phyloP scores from a whole-genome alignment of 192 early-diverging fungal genomes.

The Pilaira anomala region DNA sequence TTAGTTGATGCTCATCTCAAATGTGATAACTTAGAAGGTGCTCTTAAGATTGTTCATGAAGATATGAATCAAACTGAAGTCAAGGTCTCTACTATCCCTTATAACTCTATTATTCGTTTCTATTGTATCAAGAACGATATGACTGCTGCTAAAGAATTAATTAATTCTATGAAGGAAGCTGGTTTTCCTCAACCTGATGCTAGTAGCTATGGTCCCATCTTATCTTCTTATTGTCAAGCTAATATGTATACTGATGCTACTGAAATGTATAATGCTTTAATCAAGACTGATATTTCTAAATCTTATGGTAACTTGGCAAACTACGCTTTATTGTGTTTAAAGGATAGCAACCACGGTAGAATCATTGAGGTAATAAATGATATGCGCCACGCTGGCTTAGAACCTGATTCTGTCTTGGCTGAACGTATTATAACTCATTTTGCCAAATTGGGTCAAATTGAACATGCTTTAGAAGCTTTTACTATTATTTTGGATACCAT shows the following conservation, averaged over 20 bases:
- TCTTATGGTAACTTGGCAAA: conserved; percentile 35
- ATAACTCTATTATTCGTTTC: conserved; percentile 36
- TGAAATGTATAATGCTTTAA: conserved; percentile 23
- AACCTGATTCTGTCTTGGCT: conserved; percentile 28
- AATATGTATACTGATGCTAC: conserved; percentile 16
- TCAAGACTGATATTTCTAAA: conserved; percentile 30
- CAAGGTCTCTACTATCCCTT: conserved; percentile 27
- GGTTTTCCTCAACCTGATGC: conserved; percentile 32
- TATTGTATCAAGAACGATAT: conserved; percentile 22
- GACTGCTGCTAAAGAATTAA: conserved; percentile 21
- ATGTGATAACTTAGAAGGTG: conserved; percentile 25
- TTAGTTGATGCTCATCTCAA: conserved; percentile 37
- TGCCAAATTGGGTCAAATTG: neutral
- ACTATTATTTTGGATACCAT: conserved; percentile 9
- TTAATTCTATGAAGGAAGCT: conserved; percentile 17
- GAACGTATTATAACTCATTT: conserved; percentile 20
- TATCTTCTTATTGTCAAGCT: conserved; percentile 21
- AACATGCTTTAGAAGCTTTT: conserved; percentile 18
- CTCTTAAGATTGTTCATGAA: conserved; percentile 26
- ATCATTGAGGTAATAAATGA: conserved; percentile 19
- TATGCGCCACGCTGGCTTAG: conserved; percentile 26
- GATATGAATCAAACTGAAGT: conserved; percentile 30
- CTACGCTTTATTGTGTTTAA: conserved; percentile 33
- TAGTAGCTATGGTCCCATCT: conserved; percentile 33
- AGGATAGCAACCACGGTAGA: neutral